Base-by-base conservation (phyloP, 345 rosid species). In the Noccaea caerulescens region DNA sequence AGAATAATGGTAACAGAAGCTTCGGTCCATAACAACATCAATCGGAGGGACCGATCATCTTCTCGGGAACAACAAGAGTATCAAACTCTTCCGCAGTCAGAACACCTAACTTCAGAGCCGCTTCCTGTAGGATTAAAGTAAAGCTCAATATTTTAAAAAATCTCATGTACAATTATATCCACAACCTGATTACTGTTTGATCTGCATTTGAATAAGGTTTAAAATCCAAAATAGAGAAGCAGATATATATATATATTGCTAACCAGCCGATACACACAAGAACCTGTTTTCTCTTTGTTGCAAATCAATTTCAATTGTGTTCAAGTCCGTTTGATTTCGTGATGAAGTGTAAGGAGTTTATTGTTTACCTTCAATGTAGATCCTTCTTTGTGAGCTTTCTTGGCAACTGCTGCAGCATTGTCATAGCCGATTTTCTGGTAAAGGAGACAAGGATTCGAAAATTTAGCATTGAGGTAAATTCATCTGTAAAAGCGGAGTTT, bases 401-500 rank as follows among this genome's bases (percentile, higher is more conserved):
- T 94, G 66, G 99, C 99, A 84, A 91, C 95, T 50, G 96, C 96
- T 4, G 99, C 99, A 53, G 97, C 99, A 63, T 89, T 89, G 83
- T 91, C 99, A 67, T 89, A 91, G 10, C 97, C 97, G 72, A 89
- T 88, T 94, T 91, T 91, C 99, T 94, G 77, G 25, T 80, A 61
- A 77, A 71, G 9, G 45, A 57, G 38, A 49, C 49, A 78, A 13
- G 38, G 52, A 11, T 36, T 56, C 25, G 1, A 33, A 7, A 37
- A 14, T 39, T 68, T 68, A 13, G 63, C 33, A 52, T 34, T 16
- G 10, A 25, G 20, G 43, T 38, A 38, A 14, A 27, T 68, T 45
- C 57, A 11, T 37, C 23, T 37, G 12, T 62, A 63, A 11, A 71
- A 12, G 38, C 36, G 23, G 68, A 52, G 23, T 58, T 25, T 20